These are phyloP conservation scores for Fraxinus nigra DNA, from an alignment of 305 asterid genomes.

Conservation along the genomic window DNA sequence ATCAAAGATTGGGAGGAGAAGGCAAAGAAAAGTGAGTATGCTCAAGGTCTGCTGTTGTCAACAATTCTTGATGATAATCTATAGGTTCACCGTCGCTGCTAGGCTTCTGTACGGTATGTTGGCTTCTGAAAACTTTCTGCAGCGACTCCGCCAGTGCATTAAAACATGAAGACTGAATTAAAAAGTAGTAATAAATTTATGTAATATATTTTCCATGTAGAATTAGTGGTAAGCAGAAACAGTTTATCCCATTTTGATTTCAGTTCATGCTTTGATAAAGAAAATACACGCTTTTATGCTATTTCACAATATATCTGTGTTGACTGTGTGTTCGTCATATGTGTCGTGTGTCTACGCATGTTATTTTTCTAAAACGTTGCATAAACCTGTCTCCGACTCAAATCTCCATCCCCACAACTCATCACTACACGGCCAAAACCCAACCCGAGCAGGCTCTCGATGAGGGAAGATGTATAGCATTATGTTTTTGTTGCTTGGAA, in stretches of 20 bases:
- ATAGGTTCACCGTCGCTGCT: conserved; percentile 17
- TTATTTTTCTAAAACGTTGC: neutral
- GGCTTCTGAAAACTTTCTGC: neutral
- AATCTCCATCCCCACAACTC: neutral
- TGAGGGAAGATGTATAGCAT: neutral
- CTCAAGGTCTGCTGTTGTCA: conserved; percentile 47
- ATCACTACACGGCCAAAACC: neutral
- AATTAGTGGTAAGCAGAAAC: conserved; percentile 21
- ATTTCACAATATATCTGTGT: neutral
- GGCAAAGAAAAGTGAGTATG: conserved; percentile 40
- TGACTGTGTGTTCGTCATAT: neutral
- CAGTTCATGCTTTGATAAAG: conserved; percentile 23
- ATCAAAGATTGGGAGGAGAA: conserved; percentile 53
- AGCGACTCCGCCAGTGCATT: conserved; percentile 10
- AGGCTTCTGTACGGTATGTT: neutral
- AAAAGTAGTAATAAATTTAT: conserved; percentile 34
- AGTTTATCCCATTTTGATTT: conserved; percentile 19
- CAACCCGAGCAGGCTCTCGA: neutral
- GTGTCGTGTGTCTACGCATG: neutral
- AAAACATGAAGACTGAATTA: conserved; percentile 23
- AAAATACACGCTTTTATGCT: conserved; percentile 13
- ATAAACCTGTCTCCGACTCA: neutral
- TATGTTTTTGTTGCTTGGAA: neutral
- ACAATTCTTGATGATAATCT: conserved; percentile 38
- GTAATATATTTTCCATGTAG: conserved; percentile 36